Evolutionary conservation across 169 alveolate species (phyloP).

Genomic region (Plasmodium coatneyi): DNA sequence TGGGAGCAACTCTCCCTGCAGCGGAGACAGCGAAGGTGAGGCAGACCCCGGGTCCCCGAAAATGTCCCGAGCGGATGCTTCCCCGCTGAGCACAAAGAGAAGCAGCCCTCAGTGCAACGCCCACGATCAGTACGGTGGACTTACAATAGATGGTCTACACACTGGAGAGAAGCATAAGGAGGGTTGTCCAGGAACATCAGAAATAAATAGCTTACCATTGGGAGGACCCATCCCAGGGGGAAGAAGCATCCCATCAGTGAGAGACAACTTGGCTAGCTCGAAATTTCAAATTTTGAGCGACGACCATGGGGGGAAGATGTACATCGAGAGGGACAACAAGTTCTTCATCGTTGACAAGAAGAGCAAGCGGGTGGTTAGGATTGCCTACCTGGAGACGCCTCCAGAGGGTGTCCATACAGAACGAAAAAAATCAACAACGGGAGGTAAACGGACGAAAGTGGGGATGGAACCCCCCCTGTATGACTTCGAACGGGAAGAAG

Average conservation of each 20-base stretch:
- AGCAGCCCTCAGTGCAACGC: not conserved
- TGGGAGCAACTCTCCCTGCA: not conserved
- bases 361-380: constrained; percentile 11
- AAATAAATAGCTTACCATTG: not conserved
- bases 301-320: constrained; percentile 30
- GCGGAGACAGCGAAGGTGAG: not conserved
- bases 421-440: not conserved
- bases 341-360: constrained; percentile 34
- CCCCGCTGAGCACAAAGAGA: not conserved
- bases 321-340: constrained; percentile 31
- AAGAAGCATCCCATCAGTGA: not conserved
- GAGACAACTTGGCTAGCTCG: not conserved
- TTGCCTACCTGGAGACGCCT: constrained; percentile 19
- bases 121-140: not conserved
- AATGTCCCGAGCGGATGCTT: not conserved
- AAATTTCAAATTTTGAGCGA: constrained; percentile 25
- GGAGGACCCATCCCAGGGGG: not conserved
- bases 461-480: not conserved
- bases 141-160: not conserved
- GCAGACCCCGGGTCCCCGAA: not conserved
- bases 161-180: not conserved
- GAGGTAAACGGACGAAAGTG: not conserved
- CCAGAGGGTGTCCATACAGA: not conserved
- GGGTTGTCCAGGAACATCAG: not conserved
- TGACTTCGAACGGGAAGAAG: constrained; percentile 63